Evolutionary conservation across 805 yeast species (phyloP).

Genomic region (Cyberlindnera bimundalis): DNA sequence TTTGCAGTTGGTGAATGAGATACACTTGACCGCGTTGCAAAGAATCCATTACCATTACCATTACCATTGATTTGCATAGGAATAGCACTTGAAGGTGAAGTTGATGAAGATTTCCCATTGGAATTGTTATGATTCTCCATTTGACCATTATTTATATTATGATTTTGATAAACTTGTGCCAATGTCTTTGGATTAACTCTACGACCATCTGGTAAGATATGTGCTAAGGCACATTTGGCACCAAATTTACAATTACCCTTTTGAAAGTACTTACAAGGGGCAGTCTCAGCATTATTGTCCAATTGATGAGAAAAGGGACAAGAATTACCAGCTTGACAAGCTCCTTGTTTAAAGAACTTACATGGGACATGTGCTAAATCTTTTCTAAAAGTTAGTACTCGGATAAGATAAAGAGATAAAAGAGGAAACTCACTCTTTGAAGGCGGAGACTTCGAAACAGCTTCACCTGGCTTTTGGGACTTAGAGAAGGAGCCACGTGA

Average conservation of each 20-base stretch:
- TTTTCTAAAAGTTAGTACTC: slow-evolving; percentile 25
- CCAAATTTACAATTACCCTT: slow-evolving; percentile 98
- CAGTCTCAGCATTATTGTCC: slow-evolving; percentile 42
- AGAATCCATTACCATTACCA: slow-evolving; percentile 5
- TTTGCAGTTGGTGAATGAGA: slow-evolving; percentile 1
- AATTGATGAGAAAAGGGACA: slow-evolving; percentile 89
- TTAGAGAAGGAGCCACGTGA: slow-evolving; percentile 13
- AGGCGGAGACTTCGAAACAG: slow-evolving; percentile 26
- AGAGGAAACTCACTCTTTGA: slow-evolving; percentile 25
- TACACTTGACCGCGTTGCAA: slow-evolving; percentile 2
- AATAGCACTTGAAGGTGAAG: background rate
- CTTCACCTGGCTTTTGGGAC: slow-evolving; percentile 14
- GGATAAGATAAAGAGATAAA: too few species aligned
- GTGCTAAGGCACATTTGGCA: slow-evolving; percentile 89
- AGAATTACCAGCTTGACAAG: slow-evolving; percentile 89
- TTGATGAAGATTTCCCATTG: slow-evolving; percentile 1
- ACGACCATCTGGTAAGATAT: slow-evolving; percentile 85
- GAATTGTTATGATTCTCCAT: too few species aligned
- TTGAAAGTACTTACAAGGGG: slow-evolving; percentile 89
- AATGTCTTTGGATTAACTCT: slow-evolving; percentile 54
- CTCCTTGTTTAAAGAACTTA: slow-evolving; percentile 87
- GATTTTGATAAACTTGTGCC: slow-evolving; percentile 31
- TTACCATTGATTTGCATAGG: slow-evolving; percentile 2
- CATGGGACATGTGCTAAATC: slow-evolving; percentile 95
- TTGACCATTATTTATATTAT: slow-evolving; percentile 11